These are phyloP conservation scores for Boletus rufocinnamomeus DNA, from an alignment of 768 basidiomycete genomes.

Conservation along the genomic window DNA sequence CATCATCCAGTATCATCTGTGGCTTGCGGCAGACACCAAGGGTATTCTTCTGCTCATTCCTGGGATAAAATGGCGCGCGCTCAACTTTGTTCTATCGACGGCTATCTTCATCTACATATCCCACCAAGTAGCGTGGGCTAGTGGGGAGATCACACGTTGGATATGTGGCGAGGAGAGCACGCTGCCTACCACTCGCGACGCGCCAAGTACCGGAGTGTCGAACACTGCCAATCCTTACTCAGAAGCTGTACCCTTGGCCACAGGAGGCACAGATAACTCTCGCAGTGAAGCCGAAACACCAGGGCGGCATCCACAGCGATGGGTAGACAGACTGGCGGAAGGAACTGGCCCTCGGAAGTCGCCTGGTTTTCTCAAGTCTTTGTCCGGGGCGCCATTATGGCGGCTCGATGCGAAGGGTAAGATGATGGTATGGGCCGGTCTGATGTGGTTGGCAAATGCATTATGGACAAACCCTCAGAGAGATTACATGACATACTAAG, in stretches of 20 bases:
- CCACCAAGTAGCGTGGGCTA: conserved; percentile 75
- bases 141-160: conserved; percentile 64
- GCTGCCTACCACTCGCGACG: conserved; percentile 23
- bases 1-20: conserved; percentile 86
- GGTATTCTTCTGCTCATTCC: conserved; percentile 80
- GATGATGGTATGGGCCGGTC: conserved; percentile 40
- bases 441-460: conserved; percentile 68
- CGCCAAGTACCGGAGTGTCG: not conserved
- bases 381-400: conserved; percentile 35
- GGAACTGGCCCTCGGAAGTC: conserved; percentile 23
- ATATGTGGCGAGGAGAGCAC: conserved; percentile 45
- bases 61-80: conserved; percentile 66
- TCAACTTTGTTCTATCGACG: conserved; percentile 78
- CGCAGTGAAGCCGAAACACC: conserved; percentile 40
- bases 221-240: not conserved
- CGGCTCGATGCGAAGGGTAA: conserved; percentile 45
- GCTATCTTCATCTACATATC: conserved; percentile 80
- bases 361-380: conserved; percentile 31
- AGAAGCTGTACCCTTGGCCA: conserved; percentile 16
- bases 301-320: conserved; percentile 41
- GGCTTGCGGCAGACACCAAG: conserved; percentile 84
- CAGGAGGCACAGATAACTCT: conserved; percentile 4
- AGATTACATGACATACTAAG: conserved; percentile 8
- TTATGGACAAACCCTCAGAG: conserved; percentile 47
- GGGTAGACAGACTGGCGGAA: conserved; percentile 54